Conservation (phyloP, 345 rosid genomes). For the Aethionema arabicum region DNA sequence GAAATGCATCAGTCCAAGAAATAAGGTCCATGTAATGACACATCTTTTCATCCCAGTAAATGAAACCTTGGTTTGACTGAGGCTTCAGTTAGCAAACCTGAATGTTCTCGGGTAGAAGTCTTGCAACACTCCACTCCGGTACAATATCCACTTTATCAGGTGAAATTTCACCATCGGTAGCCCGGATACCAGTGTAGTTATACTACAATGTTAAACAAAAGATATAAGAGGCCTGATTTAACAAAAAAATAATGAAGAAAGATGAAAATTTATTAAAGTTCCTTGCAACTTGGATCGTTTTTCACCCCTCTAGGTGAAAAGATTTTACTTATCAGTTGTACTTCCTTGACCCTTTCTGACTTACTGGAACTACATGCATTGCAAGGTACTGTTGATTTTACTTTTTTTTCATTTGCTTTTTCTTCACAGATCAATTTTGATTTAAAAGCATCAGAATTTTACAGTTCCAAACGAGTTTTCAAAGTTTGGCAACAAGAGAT, state of each 20-base stretch:
- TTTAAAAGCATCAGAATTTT: constrained; percentile 3
- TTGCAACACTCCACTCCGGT: constrained; percentile 85
- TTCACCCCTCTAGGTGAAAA: constrained; percentile 14
- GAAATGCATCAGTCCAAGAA: constrained; percentile 27
- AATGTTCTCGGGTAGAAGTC: constrained; percentile 73
- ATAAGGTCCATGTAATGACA: constrained; percentile 17
- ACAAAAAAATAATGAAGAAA: background rate
- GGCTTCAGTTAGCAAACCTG: constrained; percentile 47
- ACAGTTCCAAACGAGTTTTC: constrained; percentile 8
- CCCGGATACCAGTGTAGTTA: constrained; percentile 86
- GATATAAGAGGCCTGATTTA: constrained; percentile 13
- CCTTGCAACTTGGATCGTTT: constrained; percentile 18
- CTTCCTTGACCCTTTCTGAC: constrained; percentile 1
- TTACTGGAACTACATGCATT: constrained; percentile 23
- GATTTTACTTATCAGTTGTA: constrained; percentile 9
- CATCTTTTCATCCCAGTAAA: background rate
- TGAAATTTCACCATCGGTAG: constrained; percentile 51
- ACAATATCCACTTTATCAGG: constrained; percentile 69
- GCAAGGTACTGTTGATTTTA: constrained; percentile 18
- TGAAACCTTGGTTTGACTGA: constrained; percentile 13
- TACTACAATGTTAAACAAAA: constrained; percentile 47
- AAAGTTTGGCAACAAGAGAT: constrained; percentile 8
- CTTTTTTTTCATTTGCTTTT: constrained; percentile 4
- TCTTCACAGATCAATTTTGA: constrained; percentile 20
- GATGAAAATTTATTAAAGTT: constrained; percentile 4